Evolutionary conservation across 2,329 filamentous ascomycete genomes (phyloP).

Genomic region (Microsporum audouinii): DNA sequence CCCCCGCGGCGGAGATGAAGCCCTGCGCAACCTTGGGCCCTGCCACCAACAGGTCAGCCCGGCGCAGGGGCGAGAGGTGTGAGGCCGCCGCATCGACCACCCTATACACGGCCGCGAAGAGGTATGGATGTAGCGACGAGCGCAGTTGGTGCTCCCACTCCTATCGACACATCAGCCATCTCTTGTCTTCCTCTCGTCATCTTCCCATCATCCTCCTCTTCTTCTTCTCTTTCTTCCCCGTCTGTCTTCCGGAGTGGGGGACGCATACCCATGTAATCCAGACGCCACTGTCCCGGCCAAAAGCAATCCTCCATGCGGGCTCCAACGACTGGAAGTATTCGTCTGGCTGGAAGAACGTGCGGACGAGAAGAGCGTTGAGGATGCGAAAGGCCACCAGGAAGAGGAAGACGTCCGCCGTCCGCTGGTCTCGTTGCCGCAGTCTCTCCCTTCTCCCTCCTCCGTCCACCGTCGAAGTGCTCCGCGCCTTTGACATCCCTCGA

Average conservation of each 20-base stretch:
- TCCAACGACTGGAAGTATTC: conserved; percentile 95
- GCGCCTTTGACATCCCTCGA: neutral
- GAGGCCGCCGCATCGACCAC: conserved; percentile 49
- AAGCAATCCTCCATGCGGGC: conserved; percentile 81
- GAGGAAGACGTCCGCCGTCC: neutral
- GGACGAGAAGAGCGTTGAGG: conserved; percentile 63
- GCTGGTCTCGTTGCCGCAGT: neutral
- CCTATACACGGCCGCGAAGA: conserved; percentile 70
- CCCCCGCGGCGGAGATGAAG: conserved; percentile 61
- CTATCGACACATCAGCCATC: conserved; percentile 37
- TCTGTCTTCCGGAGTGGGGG: conserved; percentile 1
- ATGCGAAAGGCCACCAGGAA: conserved; percentile 55
- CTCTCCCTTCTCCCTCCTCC: neutral
- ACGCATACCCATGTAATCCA: conserved; percentile 87
- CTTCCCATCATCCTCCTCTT: conserved; percentile 3
- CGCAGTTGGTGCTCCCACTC: conserved; percentile 86
- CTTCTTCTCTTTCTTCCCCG: neutral
- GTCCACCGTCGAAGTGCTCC: neutral
- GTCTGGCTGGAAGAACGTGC: conserved; percentile 95
- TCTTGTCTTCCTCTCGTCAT: neutral
- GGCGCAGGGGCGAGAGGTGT: conserved; percentile 42
- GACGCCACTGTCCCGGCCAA: conserved; percentile 63
- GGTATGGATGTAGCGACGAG: conserved; percentile 77
- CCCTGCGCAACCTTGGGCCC: conserved; percentile 69
- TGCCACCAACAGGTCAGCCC: conserved; percentile 56